Conservation (phyloP, 331 rosid species). For the Saraca asoca region DNA sequence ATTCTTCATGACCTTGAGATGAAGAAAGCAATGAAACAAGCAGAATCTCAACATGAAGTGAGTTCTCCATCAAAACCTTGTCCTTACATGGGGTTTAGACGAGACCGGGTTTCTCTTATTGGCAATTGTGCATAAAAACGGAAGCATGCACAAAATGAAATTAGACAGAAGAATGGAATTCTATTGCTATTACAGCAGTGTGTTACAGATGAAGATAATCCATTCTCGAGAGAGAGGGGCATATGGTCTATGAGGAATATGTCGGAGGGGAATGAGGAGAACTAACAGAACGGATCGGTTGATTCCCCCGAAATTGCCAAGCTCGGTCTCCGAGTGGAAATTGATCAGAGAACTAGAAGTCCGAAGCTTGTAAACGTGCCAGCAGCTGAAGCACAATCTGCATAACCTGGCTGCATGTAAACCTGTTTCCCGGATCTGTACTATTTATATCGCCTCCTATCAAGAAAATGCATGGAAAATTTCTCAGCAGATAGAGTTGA, state of each 20-base stretch:
- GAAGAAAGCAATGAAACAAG: constrained; percentile 53
- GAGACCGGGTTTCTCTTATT: constrained; percentile 71
- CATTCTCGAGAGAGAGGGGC: constrained; percentile 88
- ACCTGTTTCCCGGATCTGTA: constrained; percentile 15
- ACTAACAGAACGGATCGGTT: constrained; percentile 64
- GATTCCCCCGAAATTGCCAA: constrained; percentile 66
- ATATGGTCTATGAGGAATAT: constrained; percentile 74
- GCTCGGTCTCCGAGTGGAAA: constrained; percentile 74
- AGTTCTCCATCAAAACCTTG: constrained; percentile 49
- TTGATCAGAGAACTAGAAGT: constrained; percentile 59
- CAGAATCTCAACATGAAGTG: constrained; percentile 39
- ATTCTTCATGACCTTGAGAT: constrained; percentile 67
- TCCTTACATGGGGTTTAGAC: constrained; percentile 77
- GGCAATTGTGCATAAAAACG: constrained; percentile 69
- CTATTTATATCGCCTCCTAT: not conserved
- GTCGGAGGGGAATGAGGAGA: constrained; percentile 71
- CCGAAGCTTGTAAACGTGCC: constrained; percentile 69
- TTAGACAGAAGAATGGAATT: constrained; percentile 58
- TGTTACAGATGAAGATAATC: constrained; percentile 79
- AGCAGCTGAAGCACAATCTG: constrained; percentile 15
- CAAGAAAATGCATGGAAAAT: not conserved
- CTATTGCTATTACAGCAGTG: constrained; percentile 80
- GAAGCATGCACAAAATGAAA: constrained; percentile 65
- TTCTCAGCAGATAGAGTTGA: not conserved
- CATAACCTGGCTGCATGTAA: not conserved